Percentiles rank a stretch among this genome's conserved stretches.
These are phyloP conservation scores for Sisymbrium irio DNA, from an alignment of 345 rosid species.

Conservation along the genomic window DNA sequence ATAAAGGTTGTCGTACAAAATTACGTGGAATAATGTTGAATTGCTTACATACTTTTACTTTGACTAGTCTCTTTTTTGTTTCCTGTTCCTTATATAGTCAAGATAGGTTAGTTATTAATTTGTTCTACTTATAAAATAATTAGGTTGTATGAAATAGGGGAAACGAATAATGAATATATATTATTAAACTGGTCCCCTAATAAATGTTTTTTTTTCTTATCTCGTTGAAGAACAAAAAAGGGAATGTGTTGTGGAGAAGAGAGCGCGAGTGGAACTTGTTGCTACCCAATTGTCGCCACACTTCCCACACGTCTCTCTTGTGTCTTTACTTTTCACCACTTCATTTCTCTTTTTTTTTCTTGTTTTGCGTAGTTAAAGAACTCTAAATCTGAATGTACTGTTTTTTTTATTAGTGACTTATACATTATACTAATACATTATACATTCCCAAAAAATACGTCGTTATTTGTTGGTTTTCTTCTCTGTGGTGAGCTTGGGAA, in stretches of 20 bases:
- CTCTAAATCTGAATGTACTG: background rate
- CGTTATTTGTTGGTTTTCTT: background rate
- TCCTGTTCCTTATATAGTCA: background rate
- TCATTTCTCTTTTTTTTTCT: background rate
- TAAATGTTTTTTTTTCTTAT: background rate
- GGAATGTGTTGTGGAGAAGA: slow-evolving; percentile 47
- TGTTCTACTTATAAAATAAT: background rate
- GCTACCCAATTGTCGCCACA: slow-evolving; percentile 45
- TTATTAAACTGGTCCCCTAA: slow-evolving; percentile 19
- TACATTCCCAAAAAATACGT: background rate
- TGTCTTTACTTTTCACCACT: slow-evolving; percentile 29
- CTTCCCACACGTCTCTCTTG: slow-evolving; percentile 44
- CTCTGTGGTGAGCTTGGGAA: background rate
- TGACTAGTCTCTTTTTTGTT: slow-evolving; percentile 12
- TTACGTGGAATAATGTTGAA: slow-evolving; percentile 7
- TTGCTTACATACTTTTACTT: slow-evolving; percentile 13
- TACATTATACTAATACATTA: no score
- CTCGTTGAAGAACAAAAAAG: background rate
- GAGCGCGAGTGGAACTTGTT: slow-evolving; percentile 45
- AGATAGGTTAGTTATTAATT: background rate
- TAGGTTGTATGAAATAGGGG: slow-evolving; percentile 19
- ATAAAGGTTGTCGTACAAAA: slow-evolving; percentile 3
- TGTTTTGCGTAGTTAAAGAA: background rate
- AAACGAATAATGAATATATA: slow-evolving; percentile 16
- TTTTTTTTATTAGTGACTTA: background rate